These are phyloP conservation scores for Mucor mucedo DNA, from an alignment of 371 early-diverging fungal species.

Conservation along the genomic window DNA sequence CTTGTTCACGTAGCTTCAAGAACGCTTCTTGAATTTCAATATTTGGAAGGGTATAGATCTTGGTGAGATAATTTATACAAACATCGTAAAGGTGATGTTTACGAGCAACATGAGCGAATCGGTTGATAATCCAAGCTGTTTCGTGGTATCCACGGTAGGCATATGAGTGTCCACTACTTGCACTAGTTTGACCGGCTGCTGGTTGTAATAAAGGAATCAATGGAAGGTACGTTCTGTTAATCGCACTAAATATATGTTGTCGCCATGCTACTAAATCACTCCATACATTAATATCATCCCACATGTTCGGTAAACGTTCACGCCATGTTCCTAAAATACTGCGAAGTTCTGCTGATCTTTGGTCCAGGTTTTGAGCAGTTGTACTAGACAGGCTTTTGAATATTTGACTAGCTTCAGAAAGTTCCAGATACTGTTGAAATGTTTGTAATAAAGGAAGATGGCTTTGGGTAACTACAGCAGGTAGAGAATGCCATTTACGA, in stretches of 20 bases:
- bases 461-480: constrained; percentile 79
- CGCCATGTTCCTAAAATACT: constrained; percentile 95
- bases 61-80: constrained; percentile 90
- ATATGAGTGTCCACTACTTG: constrained; percentile 75
- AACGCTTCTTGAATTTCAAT: constrained; percentile 99
- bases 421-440: constrained; percentile 96
- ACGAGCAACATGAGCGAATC: constrained; percentile 98
- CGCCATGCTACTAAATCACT: constrained; percentile 98
- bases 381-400: constrained; percentile 81
- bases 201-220: constrained; percentile 74
- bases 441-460: constrained; percentile 88
- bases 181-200: constrained; percentile 54
- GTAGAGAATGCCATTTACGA: constrained; percentile 87
- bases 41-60: constrained; percentile 98
- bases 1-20: constrained; percentile 97
- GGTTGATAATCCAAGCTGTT: constrained; percentile 99
- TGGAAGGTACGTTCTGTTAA: constrained; percentile 94
- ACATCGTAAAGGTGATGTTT: constrained; percentile 95
- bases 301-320: constrained; percentile 95
- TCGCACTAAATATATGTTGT: constrained; percentile 94
- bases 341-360: constrained; percentile 86
- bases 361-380: constrained; percentile 80
- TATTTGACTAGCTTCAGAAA: constrained; percentile 91
- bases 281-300: constrained; percentile 98
- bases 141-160: constrained; percentile 99